Evolutionary conservation across 2,329 filamentous ascomycete species (phyloP).

Genomic region (Penicillium sp.): DNA sequence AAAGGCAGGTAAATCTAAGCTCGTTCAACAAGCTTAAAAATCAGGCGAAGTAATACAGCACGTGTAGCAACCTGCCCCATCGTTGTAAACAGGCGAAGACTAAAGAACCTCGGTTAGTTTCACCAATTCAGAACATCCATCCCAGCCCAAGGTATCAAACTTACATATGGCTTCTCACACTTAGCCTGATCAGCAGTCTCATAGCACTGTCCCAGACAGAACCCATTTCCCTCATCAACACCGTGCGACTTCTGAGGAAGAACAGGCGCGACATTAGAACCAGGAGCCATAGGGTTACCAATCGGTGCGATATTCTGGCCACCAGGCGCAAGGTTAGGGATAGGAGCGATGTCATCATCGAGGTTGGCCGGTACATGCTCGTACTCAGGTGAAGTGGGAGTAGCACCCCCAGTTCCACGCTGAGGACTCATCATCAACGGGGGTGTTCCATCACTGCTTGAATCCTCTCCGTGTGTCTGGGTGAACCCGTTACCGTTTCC

Average conservation of each 20-base stretch:
- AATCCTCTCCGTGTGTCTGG: neutral
- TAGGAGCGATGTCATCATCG: neutral
- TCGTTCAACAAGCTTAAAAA: neutral
- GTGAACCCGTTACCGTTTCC: constrained; percentile 2
- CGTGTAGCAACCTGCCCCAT: constrained; percentile 1
- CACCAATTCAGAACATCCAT: neutral
- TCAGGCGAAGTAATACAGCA: constrained; percentile 12
- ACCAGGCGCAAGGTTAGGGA: neutral
- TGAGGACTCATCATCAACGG: neutral
- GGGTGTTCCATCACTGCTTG: neutral
- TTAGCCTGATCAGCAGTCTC: constrained; percentile 5
- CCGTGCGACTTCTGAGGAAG: neutral
- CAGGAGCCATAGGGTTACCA: constrained; percentile 5
- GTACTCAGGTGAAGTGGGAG: neutral
- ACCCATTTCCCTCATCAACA: constrained; percentile 17
- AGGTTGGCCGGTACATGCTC: neutral
- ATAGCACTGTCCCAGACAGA: constrained; percentile 17
- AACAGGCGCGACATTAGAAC: constrained; percentile 11
- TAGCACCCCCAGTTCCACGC: neutral
- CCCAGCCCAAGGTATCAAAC: neutral
- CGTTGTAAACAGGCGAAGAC: constrained; percentile 7
- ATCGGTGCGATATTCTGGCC: constrained; percentile 6
- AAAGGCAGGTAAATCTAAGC: neutral
- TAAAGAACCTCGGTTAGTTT: neutral
- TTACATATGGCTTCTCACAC: constrained; percentile 15